Percentiles rank a stretch among this genome's conserved stretches.
Conservation (phyloP, 2,329 filamentous ascomycete genomes). For the Claviceps sorghi region DNA sequence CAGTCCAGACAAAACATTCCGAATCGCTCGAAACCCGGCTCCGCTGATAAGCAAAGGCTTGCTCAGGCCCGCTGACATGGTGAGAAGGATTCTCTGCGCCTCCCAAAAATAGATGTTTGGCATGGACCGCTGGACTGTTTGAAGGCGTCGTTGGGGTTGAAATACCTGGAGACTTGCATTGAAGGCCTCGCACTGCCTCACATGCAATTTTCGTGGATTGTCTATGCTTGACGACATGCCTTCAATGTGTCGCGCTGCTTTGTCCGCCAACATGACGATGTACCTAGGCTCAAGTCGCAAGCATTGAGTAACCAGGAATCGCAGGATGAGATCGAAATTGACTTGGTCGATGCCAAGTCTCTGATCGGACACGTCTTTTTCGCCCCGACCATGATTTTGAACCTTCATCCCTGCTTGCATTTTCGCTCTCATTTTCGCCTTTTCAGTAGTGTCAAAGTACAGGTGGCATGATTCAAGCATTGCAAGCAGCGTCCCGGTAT, state of each 20-base stretch:
- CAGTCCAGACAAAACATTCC: conserved; percentile 36
- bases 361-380: background rate
- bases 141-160: conserved; percentile 12
- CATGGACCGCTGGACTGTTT: conserved; percentile 11
- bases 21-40: conserved; percentile 38
- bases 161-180: conserved; percentile 16
- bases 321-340: conserved; percentile 13
- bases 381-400: conserved; percentile 1
- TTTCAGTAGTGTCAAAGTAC: conserved; percentile 5
- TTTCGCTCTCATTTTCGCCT: too few species aligned
- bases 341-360: conserved; percentile 6
- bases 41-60: conserved; percentile 36
- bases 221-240: conserved; percentile 7
- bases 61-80: conserved; percentile 32
- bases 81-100: conserved; percentile 39
- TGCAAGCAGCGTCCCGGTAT: conserved; percentile 11
- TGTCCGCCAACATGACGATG: conserved; percentile 16
- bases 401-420: background rate
- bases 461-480: conserved; percentile 15
- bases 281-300: conserved; percentile 20
- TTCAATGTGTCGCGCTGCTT: conserved; percentile 15
- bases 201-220: conserved; percentile 11
- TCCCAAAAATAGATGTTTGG: conserved; percentile 33
- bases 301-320: conserved; percentile 17
- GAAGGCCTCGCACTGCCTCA: conserved; percentile 18